Conservation (phyloP, 2,329 filamentous ascomycete species). For the Epichloe aotearoae region DNA sequence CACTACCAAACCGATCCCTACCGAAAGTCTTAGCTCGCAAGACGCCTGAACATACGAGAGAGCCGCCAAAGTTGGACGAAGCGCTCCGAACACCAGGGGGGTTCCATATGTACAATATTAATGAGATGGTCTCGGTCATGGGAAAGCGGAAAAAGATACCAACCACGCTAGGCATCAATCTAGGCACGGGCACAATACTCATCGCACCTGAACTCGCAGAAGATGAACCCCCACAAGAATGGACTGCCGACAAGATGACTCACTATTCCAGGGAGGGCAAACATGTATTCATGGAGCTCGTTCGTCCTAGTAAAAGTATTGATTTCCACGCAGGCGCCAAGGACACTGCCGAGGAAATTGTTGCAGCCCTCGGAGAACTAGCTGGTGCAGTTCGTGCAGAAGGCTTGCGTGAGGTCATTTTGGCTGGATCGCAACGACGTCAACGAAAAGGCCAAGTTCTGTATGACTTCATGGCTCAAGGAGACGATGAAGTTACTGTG, state of each 20-base stretch:
- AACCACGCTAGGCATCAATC: conserved; percentile 88
- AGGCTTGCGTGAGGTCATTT: conserved; percentile 71
- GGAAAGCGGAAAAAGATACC: conserved; percentile 98
- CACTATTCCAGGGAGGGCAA: conserved; percentile 97
- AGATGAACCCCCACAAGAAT: conserved; percentile 79
- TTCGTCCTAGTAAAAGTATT: conserved; percentile 83
- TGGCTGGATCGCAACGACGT: conserved; percentile 55
- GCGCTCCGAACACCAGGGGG: conserved; percentile 54
- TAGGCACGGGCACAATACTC: conserved; percentile 76
- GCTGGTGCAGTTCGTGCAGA: conserved; percentile 76
- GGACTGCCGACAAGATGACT: conserved; percentile 89
- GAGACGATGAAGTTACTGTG: conserved; percentile 92
- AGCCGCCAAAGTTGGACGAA: conserved; percentile 15
- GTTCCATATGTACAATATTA: conserved; percentile 92
- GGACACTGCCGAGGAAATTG: conserved; percentile 91
- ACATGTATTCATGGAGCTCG: conserved; percentile 89
- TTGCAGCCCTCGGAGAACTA: conserved; percentile 74
- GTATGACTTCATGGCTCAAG: conserved; percentile 94
- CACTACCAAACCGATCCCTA: conserved; percentile 25
- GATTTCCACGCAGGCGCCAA: conserved; percentile 97
- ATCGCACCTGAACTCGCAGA: conserved; percentile 75
- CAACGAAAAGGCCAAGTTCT: conserved; percentile 77
- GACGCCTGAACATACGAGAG: neutral
- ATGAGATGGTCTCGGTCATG: conserved; percentile 94
- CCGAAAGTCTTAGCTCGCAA: conserved; percentile 1